Conservation (phyloP, 1,284 basidiomycete genomes). For the Apiotrichum sp. region DNA sequence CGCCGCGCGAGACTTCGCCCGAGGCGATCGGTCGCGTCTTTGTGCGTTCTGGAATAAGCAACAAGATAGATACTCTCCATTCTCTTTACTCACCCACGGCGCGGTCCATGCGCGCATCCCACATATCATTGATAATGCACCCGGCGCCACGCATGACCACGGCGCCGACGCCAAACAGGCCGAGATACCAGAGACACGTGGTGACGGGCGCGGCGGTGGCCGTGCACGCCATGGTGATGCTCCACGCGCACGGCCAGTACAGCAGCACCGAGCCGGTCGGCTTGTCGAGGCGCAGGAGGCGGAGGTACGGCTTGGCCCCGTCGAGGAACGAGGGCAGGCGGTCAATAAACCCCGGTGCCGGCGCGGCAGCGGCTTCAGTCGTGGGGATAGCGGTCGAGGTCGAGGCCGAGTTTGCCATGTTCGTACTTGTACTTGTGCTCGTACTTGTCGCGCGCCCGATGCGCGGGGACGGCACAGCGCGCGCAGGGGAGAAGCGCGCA, state of each 20-base stretch:
- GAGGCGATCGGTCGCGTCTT: constrained; percentile 66
- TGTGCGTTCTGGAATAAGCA: constrained; percentile 54
- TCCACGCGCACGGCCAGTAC: constrained; percentile 95
- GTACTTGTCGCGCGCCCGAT: neutral
- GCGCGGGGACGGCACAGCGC: neutral
- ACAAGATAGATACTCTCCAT: neutral
- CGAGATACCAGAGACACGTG: constrained; percentile 65
- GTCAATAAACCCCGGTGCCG: constrained; percentile 21
- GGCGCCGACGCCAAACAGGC: constrained; percentile 83
- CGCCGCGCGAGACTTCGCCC: constrained; percentile 68
- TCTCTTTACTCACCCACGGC: constrained; percentile 66
- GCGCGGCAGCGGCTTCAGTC: neutral
- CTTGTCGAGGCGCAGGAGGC: constrained; percentile 84
- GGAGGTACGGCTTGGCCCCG: constrained; percentile 62
- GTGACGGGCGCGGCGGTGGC: constrained; percentile 60
- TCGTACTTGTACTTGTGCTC: neutral
- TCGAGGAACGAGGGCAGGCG: constrained; percentile 31
- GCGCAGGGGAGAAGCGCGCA: neutral
- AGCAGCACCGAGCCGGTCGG: constrained; percentile 89
- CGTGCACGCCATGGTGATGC: constrained; percentile 88
- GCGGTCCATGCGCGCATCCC: constrained; percentile 87
- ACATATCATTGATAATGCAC: constrained; percentile 99
- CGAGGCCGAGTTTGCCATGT: no score
- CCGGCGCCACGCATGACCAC: constrained; percentile 96
- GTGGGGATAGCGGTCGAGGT: neutral